A percentile compares a stretch with the other conserved stretches of the same genome.
Evolutionary conservation across 2,329 filamentous ascomycete genomes (phyloP).

Genomic region (Cryphonectria carpinicola): DNA sequence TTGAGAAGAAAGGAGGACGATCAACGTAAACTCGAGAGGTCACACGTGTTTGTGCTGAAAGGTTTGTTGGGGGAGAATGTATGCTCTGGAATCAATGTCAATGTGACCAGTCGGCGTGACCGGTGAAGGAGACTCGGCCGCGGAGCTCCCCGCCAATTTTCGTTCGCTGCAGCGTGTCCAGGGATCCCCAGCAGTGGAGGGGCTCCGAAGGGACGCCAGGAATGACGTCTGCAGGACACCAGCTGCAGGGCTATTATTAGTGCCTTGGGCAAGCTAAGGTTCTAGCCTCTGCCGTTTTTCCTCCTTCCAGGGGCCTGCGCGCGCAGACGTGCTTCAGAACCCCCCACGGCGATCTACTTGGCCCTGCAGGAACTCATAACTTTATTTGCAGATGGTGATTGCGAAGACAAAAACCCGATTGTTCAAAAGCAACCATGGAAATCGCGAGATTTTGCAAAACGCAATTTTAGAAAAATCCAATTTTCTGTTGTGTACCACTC

Average conservation of each 20-base stretch:
- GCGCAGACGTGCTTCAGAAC: neutral
- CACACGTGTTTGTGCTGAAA: constrained; percentile 12
- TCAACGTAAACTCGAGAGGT: constrained; percentile 1
- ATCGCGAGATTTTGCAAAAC: neutral
- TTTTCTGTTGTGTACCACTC: constrained; percentile 23
- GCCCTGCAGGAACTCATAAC: constrained; percentile 2
- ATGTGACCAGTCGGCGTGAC: constrained; percentile 1
- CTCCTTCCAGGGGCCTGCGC: neutral
- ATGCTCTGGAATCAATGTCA: neutral
- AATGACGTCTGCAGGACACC: constrained; percentile 12
- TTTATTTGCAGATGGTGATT: neutral
- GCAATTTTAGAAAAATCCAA: neutral
- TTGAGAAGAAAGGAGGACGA: constrained; percentile 6
- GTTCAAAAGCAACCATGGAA: neutral
- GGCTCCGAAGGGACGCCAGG: constrained; percentile 14
- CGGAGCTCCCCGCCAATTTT: constrained; percentile 25
- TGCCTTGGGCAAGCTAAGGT: neutral
- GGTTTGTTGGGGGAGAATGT: neutral
- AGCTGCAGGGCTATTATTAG: constrained; percentile 9
- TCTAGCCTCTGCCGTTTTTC: neutral
- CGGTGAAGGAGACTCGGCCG: constrained; percentile 2
- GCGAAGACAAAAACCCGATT: neutral
- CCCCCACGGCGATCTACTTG: constrained; percentile 2
- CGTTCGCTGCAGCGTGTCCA: constrained; percentile 15
- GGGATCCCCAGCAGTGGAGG: constrained; percentile 17